These are phyloP conservation scores for Herpetomonas tarakana DNA, from an alignment of 208 protist genomes.

Conservation along the genomic window DNA sequence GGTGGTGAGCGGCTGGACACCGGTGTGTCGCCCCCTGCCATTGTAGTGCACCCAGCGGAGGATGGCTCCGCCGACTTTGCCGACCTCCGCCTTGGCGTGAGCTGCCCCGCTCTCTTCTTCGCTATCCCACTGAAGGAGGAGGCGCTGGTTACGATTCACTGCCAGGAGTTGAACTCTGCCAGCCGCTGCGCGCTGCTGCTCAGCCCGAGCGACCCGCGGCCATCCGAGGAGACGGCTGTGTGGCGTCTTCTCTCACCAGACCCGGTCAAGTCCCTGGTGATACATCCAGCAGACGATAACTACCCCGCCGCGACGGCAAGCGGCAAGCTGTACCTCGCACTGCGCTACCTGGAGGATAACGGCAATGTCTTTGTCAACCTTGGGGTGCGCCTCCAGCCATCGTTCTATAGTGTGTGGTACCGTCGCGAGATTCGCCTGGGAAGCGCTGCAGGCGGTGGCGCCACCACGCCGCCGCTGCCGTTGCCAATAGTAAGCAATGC, in stretches of 20 bases:
- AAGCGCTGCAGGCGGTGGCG: background rate
- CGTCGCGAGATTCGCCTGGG: conserved; percentile 16
- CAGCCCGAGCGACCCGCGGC: conserved; percentile 53
- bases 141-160: conserved; percentile 54
- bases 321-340: conserved; percentile 53
- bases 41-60: no score
- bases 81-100: conserved; percentile 24
- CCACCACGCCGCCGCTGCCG: background rate
- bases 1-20: no score
- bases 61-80: no score
- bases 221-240: conserved; percentile 68
- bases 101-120: conserved; percentile 61
- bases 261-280: conserved; percentile 60
- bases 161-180: conserved; percentile 80
- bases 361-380: conserved; percentile 74
- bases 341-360: conserved; percentile 75
- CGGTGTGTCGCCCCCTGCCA: no score
- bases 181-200: conserved; percentile 70
- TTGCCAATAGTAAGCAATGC: no score
- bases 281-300: conserved; percentile 74
- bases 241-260: conserved; percentile 76
- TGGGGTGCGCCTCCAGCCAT: conserved; percentile 27
- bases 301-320: conserved; percentile 29
- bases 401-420: conserved; percentile 49
- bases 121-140: conserved; percentile 36